A percentile compares a stretch with the other conserved stretches of the same genome.
Evolutionary conservation across 2,329 filamentous ascomycete genomes (phyloP).

Genomic region (Alternaria arborescens): DNA sequence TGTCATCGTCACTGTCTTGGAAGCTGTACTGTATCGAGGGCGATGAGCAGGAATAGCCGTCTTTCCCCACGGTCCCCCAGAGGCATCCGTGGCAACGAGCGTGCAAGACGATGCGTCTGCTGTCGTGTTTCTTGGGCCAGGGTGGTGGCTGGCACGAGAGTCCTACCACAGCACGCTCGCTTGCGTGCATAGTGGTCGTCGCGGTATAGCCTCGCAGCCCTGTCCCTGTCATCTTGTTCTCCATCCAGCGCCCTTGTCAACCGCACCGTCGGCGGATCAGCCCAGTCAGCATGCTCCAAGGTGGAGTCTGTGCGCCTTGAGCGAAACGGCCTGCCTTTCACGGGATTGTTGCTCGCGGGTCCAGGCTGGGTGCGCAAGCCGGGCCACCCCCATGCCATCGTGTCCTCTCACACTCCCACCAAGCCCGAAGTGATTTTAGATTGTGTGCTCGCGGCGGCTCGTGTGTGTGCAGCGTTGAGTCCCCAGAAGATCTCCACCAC

Average conservation of each 20-base stretch:
- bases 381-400: constrained; percentile 39
- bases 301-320: constrained; percentile 38
- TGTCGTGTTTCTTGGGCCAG: constrained; percentile 35
- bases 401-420: constrained; percentile 38
- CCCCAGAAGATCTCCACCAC: constrained; percentile 49
- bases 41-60: constrained; percentile 30
- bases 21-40: constrained; percentile 7
- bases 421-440: constrained; percentile 49
- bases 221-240: constrained; percentile 29
- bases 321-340: constrained; percentile 34
- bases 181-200: constrained; percentile 42
- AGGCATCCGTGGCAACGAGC: constrained; percentile 20
- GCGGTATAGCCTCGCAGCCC: constrained; percentile 21
- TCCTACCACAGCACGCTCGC: constrained; percentile 33
- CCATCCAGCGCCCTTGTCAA: constrained; percentile 32
- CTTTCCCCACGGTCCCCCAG: constrained; percentile 16
- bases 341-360: constrained; percentile 34
- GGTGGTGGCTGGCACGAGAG: constrained; percentile 35
- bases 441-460: constrained; percentile 47
- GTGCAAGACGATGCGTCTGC: constrained; percentile 26
- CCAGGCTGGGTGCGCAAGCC: constrained; percentile 39
- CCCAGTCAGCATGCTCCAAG: constrained; percentile 45
- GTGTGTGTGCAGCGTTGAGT: constrained; percentile 36
- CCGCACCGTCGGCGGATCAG: constrained; percentile 42
- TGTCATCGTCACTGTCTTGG: constrained; percentile 7